phyloP scores from a whole-genome alignment of 495 filamentous ascomycete genomes.

The Clohesyomyces aquaticus region DNA sequence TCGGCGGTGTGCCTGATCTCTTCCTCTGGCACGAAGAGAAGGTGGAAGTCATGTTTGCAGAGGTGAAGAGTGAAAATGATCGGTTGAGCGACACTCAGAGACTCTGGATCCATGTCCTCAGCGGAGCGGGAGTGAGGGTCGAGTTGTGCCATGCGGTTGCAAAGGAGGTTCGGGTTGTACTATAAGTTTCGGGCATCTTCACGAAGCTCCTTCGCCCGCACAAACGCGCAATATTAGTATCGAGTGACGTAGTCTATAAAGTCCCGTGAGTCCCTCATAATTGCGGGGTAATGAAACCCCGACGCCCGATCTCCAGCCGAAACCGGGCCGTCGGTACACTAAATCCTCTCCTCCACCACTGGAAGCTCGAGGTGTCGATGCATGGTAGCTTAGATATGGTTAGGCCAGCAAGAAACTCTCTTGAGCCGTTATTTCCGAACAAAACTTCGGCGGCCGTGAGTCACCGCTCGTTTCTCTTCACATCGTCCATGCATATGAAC shows the following conservation, averaged over 20 bases:
- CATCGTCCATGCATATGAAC: no score
- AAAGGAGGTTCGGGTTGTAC: slow-evolving; percentile 59
- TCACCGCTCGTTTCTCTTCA: no score
- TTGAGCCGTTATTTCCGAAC: no score
- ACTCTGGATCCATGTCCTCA: slow-evolving; percentile 93
- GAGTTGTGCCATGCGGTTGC: slow-evolving; percentile 89
- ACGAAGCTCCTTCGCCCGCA: background rate
- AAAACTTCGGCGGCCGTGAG: no score
- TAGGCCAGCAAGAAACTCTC: no score
- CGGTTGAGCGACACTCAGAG: slow-evolving; percentile 93
- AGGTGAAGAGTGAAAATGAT: slow-evolving; percentile 96
- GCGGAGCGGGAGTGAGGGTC: slow-evolving; percentile 78
- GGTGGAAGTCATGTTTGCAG: slow-evolving; percentile 76
- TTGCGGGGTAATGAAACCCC: background rate
- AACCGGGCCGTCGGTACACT: background rate
- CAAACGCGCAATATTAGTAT: background rate
- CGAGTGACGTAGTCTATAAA: background rate
- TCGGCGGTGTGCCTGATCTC: slow-evolving; percentile 89
- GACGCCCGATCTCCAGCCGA: background rate
- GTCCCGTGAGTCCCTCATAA: no score
- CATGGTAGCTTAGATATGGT: no score
- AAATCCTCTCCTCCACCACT: slow-evolving; percentile 3
- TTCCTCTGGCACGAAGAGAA: slow-evolving; percentile 73
- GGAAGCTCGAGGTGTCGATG: no score
- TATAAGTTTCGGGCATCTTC: background rate